Evolutionary conservation across 1,284 basidiomycete genomes (phyloP).

Genomic region (Lignosus rhinocerotis): DNA sequence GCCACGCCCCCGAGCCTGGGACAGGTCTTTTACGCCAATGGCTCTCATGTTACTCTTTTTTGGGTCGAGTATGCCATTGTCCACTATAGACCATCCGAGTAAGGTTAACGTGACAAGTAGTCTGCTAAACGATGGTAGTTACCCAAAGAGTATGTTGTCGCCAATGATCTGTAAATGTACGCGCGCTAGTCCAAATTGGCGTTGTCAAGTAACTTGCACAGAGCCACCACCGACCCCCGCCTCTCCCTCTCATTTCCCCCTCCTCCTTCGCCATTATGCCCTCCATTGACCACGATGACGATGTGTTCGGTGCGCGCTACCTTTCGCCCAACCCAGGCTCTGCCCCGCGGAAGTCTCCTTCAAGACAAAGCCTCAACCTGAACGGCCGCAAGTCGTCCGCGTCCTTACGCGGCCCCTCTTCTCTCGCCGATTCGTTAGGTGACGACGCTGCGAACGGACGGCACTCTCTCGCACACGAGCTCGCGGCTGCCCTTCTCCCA

Average conservation of each 20-base stretch:
- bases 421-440: constrained; percentile 37
- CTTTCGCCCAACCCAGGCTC: constrained; percentile 21
- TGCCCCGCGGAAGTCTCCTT: constrained; percentile 47
- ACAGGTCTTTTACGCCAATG: too few species aligned
- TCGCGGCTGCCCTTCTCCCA: constrained; percentile 80
- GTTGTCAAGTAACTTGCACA: constrained; percentile 23
- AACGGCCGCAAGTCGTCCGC: constrained; percentile 44
- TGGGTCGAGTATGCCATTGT: background rate
- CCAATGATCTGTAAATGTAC: background rate
- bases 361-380: constrained; percentile 43
- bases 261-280: constrained; percentile 12
- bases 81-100: background rate
- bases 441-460: constrained; percentile 47
- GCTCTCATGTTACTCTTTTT: background rate
- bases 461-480: constrained; percentile 79
- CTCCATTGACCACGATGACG: constrained; percentile 24
- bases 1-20: too few species aligned
- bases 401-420: constrained; percentile 41
- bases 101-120: background rate
- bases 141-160: background rate
- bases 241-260: constrained; percentile 2
- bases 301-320: constrained; percentile 27
- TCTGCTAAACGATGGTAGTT: background rate
- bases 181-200: constrained; percentile 12
- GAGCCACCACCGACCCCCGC: constrained; percentile 19